Evolutionary conservation across 352 stramenopile genomes (phyloP), one percentile per base, ranked within the genome.

Genomic region (Globisporangium mamillatum): DNA sequence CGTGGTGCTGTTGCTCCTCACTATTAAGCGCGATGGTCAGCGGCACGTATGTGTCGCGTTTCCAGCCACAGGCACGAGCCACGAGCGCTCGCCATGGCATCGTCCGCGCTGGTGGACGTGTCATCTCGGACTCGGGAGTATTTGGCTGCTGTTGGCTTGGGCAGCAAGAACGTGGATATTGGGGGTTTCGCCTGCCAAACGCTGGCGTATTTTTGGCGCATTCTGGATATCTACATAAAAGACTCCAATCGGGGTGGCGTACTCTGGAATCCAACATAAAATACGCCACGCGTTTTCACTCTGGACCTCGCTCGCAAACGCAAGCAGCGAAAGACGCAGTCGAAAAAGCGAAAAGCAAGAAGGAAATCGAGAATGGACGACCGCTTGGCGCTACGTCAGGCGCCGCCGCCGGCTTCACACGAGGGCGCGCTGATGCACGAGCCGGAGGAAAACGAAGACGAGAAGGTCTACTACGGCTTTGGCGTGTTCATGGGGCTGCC

Each of bases 401-500:
- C 6, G 41, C 27, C 60, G 4, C 52, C 48, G 41, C 18, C 38
- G 20, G 34, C 4, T 3, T 46, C 22, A 3, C 25, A 60, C 22
- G 29, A 52, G 0, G 36, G 36, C 32, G 68, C 71, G 9, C 58
- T 75, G 3, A 55, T 66, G 36, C 65, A 69, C 25, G 75, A 86
- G 9, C 70, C 69, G 25, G 75, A 85, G 57, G 81, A 90, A 53
- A 88, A 79, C 61, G 86, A 94, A 60, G 81, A 92, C 59, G 83
- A 94, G 67, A 92, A 95, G 74, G 77, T 95, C 1, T 95, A 95
- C 82, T 95, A 95, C 75, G 88, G 88, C 60, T 95, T 95, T 54
- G 88, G 88, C 60, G 88, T 95, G 41, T 95, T 95, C 73, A 95
- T 95, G 84, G 88, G 88, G 0, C 77, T 95, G 52, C 82, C 86